Percentiles rank a stretch among this genome's conserved stretches.
Evolutionary conservation across 331 rosid species (phyloP).

Genomic region (Acacia pycnantha): DNA sequence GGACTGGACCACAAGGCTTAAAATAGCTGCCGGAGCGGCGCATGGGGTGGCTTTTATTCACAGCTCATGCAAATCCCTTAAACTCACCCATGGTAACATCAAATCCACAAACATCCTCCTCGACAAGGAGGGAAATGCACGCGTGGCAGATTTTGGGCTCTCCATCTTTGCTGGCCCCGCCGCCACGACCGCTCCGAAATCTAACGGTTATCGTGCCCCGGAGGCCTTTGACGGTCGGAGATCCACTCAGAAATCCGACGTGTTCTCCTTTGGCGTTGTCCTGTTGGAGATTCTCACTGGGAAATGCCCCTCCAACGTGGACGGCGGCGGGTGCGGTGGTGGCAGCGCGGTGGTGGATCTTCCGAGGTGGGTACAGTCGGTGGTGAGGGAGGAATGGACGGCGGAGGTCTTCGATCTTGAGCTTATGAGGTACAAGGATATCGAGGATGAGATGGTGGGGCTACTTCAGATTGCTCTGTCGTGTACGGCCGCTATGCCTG

Average conservation of each 20-base stretch:
- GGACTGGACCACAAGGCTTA: slow-evolving; percentile 86
- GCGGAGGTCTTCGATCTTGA: slow-evolving; percentile 94
- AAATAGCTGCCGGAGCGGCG: slow-evolving; percentile 74
- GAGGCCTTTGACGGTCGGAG: slow-evolving; percentile 65
- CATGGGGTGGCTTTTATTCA: slow-evolving; percentile 74
- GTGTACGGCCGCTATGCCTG: slow-evolving; percentile 52
- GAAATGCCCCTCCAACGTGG: slow-evolving; percentile 71
- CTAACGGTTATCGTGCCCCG: slow-evolving; percentile 81
- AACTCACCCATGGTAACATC: slow-evolving; percentile 75
- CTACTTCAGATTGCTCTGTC: slow-evolving; percentile 65
- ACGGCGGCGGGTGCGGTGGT: slow-evolving; percentile 38
- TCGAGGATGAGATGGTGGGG: slow-evolving; percentile 92
- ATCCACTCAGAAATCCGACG: slow-evolving; percentile 64
- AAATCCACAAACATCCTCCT: slow-evolving; percentile 79
- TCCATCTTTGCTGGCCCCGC: slow-evolving; percentile 45
- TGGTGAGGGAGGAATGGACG: slow-evolving; percentile 94
- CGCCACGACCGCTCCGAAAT: slow-evolving; percentile 22
- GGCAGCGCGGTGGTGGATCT: slow-evolving; percentile 54
- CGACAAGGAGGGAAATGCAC: slow-evolving; percentile 57
- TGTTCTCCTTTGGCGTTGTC: slow-evolving; percentile 75
- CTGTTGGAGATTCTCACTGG: slow-evolving; percentile 81
- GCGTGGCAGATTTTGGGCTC: slow-evolving; percentile 75
- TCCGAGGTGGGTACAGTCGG: slow-evolving; percentile 86
- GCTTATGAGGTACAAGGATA: slow-evolving; percentile 85
- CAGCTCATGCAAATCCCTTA: slow-evolving; percentile 50